A percentile compares a stretch with the other conserved stretches of the same genome.
Conservation (phyloP, 306 rosid genomes). For the Vigna reflexopilosa region DNA sequence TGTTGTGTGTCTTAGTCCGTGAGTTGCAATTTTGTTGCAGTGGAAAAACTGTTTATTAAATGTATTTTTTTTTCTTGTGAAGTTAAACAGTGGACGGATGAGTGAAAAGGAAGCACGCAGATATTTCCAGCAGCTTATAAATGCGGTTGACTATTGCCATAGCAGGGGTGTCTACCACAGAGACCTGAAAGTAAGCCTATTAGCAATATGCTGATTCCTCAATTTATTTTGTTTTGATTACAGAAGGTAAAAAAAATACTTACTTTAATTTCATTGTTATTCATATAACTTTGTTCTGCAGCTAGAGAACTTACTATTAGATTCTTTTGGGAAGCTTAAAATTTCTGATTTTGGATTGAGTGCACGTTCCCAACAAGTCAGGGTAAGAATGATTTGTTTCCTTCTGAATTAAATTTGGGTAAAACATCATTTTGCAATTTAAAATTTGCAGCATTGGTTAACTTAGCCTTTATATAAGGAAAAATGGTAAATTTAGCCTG, state of each 20-base stretch:
- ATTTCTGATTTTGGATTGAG: constrained; percentile 93
- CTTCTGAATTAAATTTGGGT: constrained; percentile 31
- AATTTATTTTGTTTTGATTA: background rate
- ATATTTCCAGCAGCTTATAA: constrained; percentile 89
- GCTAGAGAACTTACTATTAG: constrained; percentile 88
- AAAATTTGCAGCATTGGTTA: background rate
- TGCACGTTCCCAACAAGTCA: constrained; percentile 82
- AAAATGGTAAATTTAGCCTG: background rate
- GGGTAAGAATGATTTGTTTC: constrained; percentile 56
- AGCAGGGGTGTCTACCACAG: constrained; percentile 93
- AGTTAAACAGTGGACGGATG: constrained; percentile 86
- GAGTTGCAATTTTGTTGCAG: constrained; percentile 5
- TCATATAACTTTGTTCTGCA: constrained; percentile 50
- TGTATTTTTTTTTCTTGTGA: constrained; percentile 11
- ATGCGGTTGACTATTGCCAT: constrained; percentile 92
- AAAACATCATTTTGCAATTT: background rate
- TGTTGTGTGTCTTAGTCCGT: constrained; percentile 33
- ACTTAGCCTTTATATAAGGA: background rate
- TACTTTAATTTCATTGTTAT: constrained; percentile 7
- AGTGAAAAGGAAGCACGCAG: constrained; percentile 78
- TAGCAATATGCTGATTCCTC: constrained; percentile 3
- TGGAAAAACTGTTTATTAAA: background rate
- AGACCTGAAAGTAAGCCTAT: constrained; percentile 70
- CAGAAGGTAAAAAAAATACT: background rate
- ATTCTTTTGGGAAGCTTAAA: constrained; percentile 74